These are phyloP conservation scores for Podospora pseudocomata DNA, from an alignment of 495 filamentous ascomycete genomes.

Conservation along the genomic window DNA sequence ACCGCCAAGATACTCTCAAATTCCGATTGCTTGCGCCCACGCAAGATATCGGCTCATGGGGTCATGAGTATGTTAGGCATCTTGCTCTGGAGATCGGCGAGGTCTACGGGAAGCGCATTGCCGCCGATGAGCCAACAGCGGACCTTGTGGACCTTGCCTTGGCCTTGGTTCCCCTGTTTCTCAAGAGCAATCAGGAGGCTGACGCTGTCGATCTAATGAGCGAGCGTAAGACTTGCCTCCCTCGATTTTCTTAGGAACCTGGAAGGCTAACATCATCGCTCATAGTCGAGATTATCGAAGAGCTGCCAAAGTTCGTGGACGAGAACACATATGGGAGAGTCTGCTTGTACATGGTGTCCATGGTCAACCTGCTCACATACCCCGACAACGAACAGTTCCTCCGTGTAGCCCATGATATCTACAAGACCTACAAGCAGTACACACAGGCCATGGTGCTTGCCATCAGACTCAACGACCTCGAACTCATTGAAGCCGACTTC, in stretches of 20 bases:
- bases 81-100: constrained; percentile 93
- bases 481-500: constrained; percentile 76
- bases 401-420: constrained; percentile 83
- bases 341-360: constrained; percentile 97
- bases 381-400: constrained; percentile 96
- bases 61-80: constrained; percentile 97
- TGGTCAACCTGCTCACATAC: constrained; percentile 95
- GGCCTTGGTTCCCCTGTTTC: constrained; percentile 85
- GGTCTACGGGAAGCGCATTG: constrained; percentile 74
- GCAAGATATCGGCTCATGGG: constrained; percentile 92
- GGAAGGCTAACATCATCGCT: too few relatives aligned
- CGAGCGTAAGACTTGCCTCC: constrained; percentile 44
- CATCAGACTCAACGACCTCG: constrained; percentile 83
- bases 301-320: constrained; percentile 85
- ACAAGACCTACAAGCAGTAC: constrained; percentile 84
- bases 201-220: constrained; percentile 96
- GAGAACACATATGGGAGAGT: constrained; percentile 90
- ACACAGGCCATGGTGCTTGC: constrained; percentile 91
- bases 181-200: constrained; percentile 95
- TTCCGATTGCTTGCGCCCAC: constrained; percentile 88
- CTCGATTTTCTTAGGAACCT: too few relatives aligned
- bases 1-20: constrained; percentile 90
- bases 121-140: constrained; percentile 55
- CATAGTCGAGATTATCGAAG: constrained; percentile 80
- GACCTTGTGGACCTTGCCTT: constrained; percentile 81